Evolutionary conservation across 2,329 filamentous ascomycete genomes (phyloP).

Genomic region (Sporothrix globosa): DNA sequence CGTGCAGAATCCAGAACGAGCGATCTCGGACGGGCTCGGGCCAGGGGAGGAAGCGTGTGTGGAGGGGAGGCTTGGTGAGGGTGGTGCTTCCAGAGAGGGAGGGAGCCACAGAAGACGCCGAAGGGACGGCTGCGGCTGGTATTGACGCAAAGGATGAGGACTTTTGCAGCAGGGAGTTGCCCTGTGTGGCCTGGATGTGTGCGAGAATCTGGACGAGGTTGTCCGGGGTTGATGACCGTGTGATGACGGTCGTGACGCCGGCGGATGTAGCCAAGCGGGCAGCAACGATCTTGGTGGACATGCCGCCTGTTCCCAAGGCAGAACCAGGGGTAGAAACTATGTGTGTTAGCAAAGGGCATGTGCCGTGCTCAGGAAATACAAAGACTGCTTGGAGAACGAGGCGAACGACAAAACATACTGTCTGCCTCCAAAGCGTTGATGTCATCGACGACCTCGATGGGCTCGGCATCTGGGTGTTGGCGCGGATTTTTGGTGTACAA

Average conservation of each 20-base stretch:
- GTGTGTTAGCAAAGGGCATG: neutral
- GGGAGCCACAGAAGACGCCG: constrained; percentile 22
- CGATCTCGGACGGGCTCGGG: constrained; percentile 84
- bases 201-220: constrained; percentile 87
- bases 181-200: constrained; percentile 67
- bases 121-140: neutral
- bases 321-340: constrained; percentile 86
- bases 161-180: constrained; percentile 44
- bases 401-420: constrained; percentile 50
- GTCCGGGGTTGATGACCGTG: constrained; percentile 86
- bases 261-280: constrained; percentile 90
- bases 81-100: constrained; percentile 34
- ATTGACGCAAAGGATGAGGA: constrained; percentile 36
- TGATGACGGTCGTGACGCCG: constrained; percentile 94
- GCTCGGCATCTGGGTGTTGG: constrained; percentile 77
- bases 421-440: constrained; percentile 82
- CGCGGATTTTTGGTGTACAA: constrained; percentile 96
- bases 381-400: too few species aligned
- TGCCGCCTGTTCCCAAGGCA: constrained; percentile 87
- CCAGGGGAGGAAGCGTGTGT: constrained; percentile 91
- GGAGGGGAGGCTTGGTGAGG: constrained; percentile 63
- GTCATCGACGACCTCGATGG: constrained; percentile 91
- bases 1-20: constrained; percentile 96
- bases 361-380: too few species aligned
- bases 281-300: constrained; percentile 96